phyloP scores from a whole-genome alignment of 768 basidiomycete genomes.

The Xanthoconium purpureum region DNA sequence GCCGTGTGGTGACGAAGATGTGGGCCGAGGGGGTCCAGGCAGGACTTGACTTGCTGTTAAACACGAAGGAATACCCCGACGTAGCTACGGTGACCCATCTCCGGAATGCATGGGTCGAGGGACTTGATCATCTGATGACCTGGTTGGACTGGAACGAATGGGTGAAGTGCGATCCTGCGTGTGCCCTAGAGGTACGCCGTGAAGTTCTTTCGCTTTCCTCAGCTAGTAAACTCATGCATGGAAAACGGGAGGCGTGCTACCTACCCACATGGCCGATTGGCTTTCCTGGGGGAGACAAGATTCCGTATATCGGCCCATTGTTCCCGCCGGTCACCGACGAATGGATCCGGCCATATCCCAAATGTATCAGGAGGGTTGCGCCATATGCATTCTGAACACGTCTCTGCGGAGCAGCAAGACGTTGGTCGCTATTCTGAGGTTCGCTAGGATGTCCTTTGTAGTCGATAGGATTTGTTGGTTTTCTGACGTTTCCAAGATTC shows the following conservation, averaged over 20 bases:
- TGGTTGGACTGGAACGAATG: constrained; percentile 55
- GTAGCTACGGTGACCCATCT: constrained; percentile 3
- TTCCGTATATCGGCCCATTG: not conserved
- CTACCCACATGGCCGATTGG: constrained; percentile 19
- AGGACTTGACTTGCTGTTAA: constrained; percentile 17
- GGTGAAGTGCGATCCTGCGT: constrained; percentile 46
- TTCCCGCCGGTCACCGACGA: not conserved
- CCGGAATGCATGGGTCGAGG: constrained; percentile 32
- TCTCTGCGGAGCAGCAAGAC: not conserved
- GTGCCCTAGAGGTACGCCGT: constrained; percentile 38
- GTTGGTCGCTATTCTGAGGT: no score
- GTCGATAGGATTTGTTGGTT: not conserved
- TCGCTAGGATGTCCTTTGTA: not conserved
- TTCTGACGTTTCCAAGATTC: not conserved
- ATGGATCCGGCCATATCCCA: constrained; percentile 14
- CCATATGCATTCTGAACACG: constrained; percentile 1
- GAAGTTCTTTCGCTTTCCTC: not conserved
- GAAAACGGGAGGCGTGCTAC: constrained; percentile 17
- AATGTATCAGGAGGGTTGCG: not conserved
- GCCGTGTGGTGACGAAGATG: constrained; percentile 41
- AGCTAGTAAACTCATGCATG: not conserved
- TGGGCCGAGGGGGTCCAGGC: constrained; percentile 41
- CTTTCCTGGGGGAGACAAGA: constrained; percentile 1
- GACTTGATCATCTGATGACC: constrained; percentile 35
- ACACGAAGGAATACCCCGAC: not conserved